These are phyloP conservation scores for Oryza officinalis DNA, from an alignment of 176 grass and related monocot genomes.

Conservation along the genomic window DNA sequence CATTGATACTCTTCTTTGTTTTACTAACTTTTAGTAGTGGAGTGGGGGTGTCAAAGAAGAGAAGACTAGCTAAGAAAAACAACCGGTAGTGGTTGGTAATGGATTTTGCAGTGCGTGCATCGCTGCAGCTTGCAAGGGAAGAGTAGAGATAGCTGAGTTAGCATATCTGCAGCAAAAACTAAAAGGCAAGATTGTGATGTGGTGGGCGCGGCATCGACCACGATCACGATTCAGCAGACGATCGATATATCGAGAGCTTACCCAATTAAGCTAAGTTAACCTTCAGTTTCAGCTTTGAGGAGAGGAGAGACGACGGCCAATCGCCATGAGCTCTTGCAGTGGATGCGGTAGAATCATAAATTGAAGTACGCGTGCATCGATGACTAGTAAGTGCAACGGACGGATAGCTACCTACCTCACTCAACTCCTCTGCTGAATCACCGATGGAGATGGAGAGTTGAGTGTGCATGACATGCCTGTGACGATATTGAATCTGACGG, in stretches of 20 bases:
- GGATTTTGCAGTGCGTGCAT: neutral
- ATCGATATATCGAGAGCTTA: neutral
- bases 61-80: neutral
- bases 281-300: neutral
- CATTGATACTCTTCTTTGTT: neutral
- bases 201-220: neutral
- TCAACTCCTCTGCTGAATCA: neutral
- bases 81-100: neutral
- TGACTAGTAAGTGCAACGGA: neutral
- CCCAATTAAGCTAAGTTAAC: neutral
- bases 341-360: neutral
- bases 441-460: neutral
- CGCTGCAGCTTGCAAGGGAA: neutral
- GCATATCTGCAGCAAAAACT: neutral
- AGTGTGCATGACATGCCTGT: neutral
- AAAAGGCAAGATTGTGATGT: neutral
- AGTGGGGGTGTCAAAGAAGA: neutral
- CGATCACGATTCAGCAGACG: neutral
- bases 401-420: too few relatives aligned
- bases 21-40: neutral
- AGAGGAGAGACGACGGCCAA: neutral
- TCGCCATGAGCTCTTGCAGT: neutral
- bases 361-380: neutral
- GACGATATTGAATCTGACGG: neutral
- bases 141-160: neutral